phyloP scores from a whole-genome alignment of 2,329 filamentous ascomycete genomes.

The Sordariomycetes sp. region DNA sequence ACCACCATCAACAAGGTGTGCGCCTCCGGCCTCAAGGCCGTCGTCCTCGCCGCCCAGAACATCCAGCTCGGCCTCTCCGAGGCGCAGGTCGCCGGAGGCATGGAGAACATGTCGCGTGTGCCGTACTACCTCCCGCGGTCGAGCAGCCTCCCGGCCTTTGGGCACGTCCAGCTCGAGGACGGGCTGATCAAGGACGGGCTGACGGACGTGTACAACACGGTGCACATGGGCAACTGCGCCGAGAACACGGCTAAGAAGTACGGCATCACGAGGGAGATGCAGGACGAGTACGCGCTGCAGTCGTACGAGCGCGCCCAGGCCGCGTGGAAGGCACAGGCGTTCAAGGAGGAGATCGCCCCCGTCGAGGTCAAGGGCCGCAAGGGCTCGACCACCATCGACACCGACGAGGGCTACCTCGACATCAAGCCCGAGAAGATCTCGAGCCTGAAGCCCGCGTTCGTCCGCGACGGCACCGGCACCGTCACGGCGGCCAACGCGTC shows the following conservation, averaged over 20 bases:
- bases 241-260: conserved; percentile 89
- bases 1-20: conserved; percentile 98
- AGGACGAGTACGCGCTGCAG: conserved; percentile 82
- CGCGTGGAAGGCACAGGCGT: conserved; percentile 72
- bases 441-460: conserved; percentile 81
- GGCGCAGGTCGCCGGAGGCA: conserved; percentile 83
- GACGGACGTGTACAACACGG: conserved; percentile 91
- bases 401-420: conserved; percentile 82
- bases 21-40: conserved; percentile 86
- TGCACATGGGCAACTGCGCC: conserved; percentile 96
- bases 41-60: conserved; percentile 80
- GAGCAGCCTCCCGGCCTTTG: conserved; percentile 73
- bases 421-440: conserved; percentile 78
- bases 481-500: conserved; percentile 93
- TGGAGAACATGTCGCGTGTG: conserved; percentile 95
- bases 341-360: conserved; percentile 80
- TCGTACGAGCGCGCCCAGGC: conserved; percentile 83
- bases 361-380: conserved; percentile 78
- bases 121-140: conserved; percentile 81
- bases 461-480: conserved; percentile 72
- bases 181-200: conserved; percentile 89
- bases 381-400: conserved; percentile 64
- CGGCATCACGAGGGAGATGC: conserved; percentile 66
- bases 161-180: conserved; percentile 77
- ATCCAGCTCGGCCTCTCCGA: conserved; percentile 85